These are phyloP conservation scores for Debaryomyces maramus DNA, from an alignment of 805 yeast genomes.

Conservation along the genomic window DNA sequence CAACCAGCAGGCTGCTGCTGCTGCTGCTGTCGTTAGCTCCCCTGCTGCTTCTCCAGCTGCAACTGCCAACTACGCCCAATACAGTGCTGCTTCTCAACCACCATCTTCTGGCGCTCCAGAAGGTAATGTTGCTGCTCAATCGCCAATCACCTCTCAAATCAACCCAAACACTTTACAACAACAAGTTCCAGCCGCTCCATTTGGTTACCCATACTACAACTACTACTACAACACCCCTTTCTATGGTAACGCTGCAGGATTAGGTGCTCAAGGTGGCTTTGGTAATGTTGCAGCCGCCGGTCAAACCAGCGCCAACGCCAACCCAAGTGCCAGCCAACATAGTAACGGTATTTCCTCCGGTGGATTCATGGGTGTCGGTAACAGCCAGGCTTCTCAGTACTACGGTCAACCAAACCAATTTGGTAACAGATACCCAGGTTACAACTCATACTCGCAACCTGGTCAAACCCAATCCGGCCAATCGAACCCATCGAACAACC, in stretches of 20 bases:
- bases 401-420: conserved; percentile 29
- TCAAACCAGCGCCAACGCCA: conserved; percentile 12
- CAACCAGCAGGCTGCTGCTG: conserved; percentile 33
- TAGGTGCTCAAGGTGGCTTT: conserved; percentile 24
- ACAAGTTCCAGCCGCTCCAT: conserved; percentile 40
- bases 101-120: conserved; percentile 18
- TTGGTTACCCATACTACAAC: conserved; percentile 44
- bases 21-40: conserved; percentile 28
- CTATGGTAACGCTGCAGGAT: conserved; percentile 34
- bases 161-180: conserved; percentile 28
- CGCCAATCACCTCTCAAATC: conserved; percentile 18
- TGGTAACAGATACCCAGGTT: conserved; percentile 32
- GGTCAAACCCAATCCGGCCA: conserved; percentile 18
- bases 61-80: conserved; percentile 22
- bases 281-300: conserved; percentile 15
- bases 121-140: conserved; percentile 19
- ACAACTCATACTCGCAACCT: conserved; percentile 30
- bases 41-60: conserved; percentile 27
- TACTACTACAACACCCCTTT: conserved; percentile 43
- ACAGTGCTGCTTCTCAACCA: conserved; percentile 18
- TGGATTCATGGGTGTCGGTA: conserved; percentile 9
- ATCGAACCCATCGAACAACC: conserved; percentile 9
- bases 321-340: conserved; percentile 10
- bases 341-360: conserved; percentile 8
- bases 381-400: conserved; percentile 19